Base-by-base conservation (phyloP, 2,329 filamentous ascomycete species). In the Capronia coronata region DNA sequence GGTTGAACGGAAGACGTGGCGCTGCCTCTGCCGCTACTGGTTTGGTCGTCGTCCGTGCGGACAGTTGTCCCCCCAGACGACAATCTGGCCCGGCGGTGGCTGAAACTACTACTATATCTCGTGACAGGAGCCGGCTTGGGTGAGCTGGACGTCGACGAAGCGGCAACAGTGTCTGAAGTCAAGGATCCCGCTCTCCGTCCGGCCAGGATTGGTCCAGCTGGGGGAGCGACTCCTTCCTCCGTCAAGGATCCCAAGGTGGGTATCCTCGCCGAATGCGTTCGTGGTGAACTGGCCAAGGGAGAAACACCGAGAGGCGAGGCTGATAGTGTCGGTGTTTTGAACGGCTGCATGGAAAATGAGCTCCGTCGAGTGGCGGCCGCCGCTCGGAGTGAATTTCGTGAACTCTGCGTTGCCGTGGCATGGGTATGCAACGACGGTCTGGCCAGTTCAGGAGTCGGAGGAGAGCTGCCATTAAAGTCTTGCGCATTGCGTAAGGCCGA, bases 301-400 rank as follows among this genome's bases (percentile, higher is more conserved):
- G 76, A 69, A 34, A 74, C 70, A 3, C 72, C 68, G n/a, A 76
- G 74, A 14, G 90, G 91, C 3, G 90, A 96, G 2, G 86, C 88
- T 1, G 90, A 94, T n/a, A 97, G 74, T 1, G 91, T 94, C 9
- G 91, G 91, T 11, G 90, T 87, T 68, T 98, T 98, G 73, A 98
- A 98, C 0, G 91, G 90, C 60, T 94, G 87, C 62, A 96, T 95
- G 0, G 87, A 94, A 18, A 95, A 80, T 0, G 88, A 96, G 5
- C 86, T 83, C 46, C 88, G 80, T 60, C 89, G 79, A 46, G 76
- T 76, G 41, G 77, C 70, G 18, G 68, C 62, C 11, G 71, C 67
- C 6, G 72, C 72, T 32, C 73, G 69, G 49, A 72, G 67, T 46
- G 69, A 75, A 49, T 68, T 74, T 62, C 71, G 78, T 57, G 69